phyloP scores from a whole-genome alignment of 768 basidiomycete species.

The Rhizopogon sp. region DNA sequence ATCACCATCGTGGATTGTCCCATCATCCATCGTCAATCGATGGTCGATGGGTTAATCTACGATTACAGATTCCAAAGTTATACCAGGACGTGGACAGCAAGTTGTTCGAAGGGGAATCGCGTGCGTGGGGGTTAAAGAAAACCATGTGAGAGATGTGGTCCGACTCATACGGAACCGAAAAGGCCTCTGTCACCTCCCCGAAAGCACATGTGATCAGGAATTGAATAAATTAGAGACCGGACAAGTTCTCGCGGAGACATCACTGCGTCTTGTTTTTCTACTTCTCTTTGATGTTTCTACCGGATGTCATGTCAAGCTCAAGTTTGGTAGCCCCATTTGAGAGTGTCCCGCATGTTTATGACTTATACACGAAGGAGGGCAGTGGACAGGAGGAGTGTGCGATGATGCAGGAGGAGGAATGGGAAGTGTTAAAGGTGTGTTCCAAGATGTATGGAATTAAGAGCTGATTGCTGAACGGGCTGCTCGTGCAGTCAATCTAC shows the following conservation, averaged over 20 bases:
- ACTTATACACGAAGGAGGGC: background rate
- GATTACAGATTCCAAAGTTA: no score
- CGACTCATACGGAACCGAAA: no score
- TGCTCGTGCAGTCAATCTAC: slow-evolving; percentile 58
- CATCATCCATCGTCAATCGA: no score
- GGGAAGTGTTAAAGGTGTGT: slow-evolving; percentile 56
- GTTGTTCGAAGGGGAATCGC: no score
- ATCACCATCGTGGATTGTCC: no score
- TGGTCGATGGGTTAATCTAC: no score
- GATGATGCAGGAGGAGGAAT: slow-evolving; percentile 46
- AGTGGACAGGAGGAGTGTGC: background rate
- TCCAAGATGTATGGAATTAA: slow-evolving; percentile 1
- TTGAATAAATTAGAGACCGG: no score
- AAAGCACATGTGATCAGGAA: background rate
- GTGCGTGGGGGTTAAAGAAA: no score
- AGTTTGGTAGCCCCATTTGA: background rate
- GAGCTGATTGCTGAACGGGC: background rate
- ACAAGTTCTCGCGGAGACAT: background rate
- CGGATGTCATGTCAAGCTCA: no score
- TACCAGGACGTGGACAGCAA: no score
- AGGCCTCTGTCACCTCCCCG: no score
- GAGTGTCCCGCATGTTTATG: background rate
- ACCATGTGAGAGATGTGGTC: no score
- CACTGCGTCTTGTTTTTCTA: background rate
- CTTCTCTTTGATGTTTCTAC: background rate